These are phyloP conservation scores for Cantharellus anzutake DNA, from an alignment of 768 basidiomycete genomes.

Conservation along the genomic window DNA sequence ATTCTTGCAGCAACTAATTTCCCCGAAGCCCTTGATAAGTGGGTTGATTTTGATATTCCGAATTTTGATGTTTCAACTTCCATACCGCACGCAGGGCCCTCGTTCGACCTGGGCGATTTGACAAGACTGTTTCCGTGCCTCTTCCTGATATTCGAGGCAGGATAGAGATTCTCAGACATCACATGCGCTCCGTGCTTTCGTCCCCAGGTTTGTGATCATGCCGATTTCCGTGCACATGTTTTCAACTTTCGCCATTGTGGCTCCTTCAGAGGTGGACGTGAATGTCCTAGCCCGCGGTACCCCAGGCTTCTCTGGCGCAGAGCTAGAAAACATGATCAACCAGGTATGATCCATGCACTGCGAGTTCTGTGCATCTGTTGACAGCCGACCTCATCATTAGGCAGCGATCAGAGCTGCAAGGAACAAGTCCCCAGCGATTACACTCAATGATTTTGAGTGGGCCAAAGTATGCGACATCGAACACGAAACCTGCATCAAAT, in stretches of 20 bases:
- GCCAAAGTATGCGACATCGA: constrained; percentile 46
- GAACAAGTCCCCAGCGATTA: constrained; percentile 55
- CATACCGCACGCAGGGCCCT: constrained; percentile 47
- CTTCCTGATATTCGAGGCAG: constrained; percentile 87
- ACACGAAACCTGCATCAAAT: not conserved
- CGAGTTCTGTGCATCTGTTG: constrained; percentile 6
- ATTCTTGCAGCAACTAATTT: constrained; percentile 98
- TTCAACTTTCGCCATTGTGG: not conserved
- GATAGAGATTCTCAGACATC: constrained; percentile 81
- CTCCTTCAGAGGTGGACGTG: constrained; percentile 45
- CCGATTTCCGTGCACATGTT: constrained; percentile 1
- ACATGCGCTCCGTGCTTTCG: constrained; percentile 63
- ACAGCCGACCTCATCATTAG: constrained; percentile 19
- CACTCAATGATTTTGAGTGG: constrained; percentile 85
- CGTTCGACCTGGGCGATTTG: constrained; percentile 91
- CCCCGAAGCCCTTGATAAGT: constrained; percentile 84
- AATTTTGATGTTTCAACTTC: no score
- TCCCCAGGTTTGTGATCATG: constrained; percentile 26
- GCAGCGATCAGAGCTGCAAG: constrained; percentile 91
- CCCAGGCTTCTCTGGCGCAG: constrained; percentile 91
- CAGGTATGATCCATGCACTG: constrained; percentile 22
- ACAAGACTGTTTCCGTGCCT: constrained; percentile 79
- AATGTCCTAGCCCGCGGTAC: constrained; percentile 84
- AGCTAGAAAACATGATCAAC: constrained; percentile 95
- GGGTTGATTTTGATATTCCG: constrained; percentile 14